Percentiles rank a stretch among this genome's conserved stretches.
Conservation (phyloP, 192 early-diverging fungal genomes). For the Rhizophagus sp. region DNA sequence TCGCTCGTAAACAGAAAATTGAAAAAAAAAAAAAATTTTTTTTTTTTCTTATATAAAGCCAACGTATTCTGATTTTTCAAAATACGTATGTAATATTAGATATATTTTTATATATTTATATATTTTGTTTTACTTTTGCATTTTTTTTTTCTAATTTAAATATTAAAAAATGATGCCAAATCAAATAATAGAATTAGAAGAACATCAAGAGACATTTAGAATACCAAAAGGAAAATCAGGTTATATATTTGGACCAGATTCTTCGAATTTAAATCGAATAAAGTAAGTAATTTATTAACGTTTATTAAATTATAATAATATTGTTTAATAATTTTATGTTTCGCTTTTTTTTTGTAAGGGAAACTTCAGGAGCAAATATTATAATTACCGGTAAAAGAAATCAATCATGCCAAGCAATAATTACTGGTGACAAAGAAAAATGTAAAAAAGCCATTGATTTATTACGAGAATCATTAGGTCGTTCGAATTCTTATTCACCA, state of each 20-base stretch:
- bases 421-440: not conserved
- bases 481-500: not conserved
- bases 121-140: no score
- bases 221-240: not conserved
- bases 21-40: no score
- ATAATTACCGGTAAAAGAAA: not conserved
- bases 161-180: no score
- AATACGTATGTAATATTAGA: no score
- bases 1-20: no score
- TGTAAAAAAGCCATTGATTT: not conserved
- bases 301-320: not conserved
- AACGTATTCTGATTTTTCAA: no score
- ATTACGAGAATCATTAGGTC: not conserved
- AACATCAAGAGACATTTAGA: not conserved
- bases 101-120: no score
- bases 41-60: no score
- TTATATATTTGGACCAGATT: not conserved
- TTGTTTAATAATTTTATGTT: not conserved
- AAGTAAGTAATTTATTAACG: not conserved
- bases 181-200: no score
- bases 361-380: not conserved
- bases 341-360: not conserved
- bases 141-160: no score
- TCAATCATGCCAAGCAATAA: not conserved
- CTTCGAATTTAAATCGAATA: not conserved